Evolutionary conservation across 176 grass and related monocot species (phyloP), one percentile per base, ranked within the genome.

Genomic region (Otatea glauca): DNA sequence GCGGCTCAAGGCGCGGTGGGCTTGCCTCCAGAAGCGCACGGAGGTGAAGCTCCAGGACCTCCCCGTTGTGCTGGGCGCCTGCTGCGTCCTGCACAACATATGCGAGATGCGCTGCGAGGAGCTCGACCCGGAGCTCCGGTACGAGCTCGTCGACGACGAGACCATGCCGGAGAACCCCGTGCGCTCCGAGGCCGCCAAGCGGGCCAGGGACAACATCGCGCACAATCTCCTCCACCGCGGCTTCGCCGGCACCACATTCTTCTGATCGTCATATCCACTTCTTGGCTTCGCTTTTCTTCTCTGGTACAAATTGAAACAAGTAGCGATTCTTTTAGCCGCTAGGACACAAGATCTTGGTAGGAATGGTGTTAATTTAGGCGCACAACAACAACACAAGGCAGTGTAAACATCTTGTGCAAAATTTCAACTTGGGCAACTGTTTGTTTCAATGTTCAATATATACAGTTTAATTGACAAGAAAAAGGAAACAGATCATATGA

Each of bases 11-110:
- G 76, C 89, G 14, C 85, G 96, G 14, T 98, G 96, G 93, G 92
- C 88, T 20, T 98, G 93, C 83, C 87, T 98, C 71, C 96, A 98
- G 75, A 98, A 95, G 83, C 78, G 96, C 10, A 95, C 93, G 4
- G 93, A 98, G 81, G 96, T 98, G 44, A 98, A 98, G 85, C 86
- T 98, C 67, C 92, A 93, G 89, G 96, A 98, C 85, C 85, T 98
- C 62, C 96, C 96, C 60, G 96, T 93, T 0, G 96, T 98, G 60
- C 89, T 98, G 0, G 96, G 92, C 39, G 93, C 96, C 65, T 98
- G 96, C 90, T 98, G 92, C 62, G 96, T 98, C 72, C 86, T 98
- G 29, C 96, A 95, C 83, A 98, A 98, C 80, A 92, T 98, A 54
- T 98, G 96, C 71, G 91, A 98, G 85, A 35, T 91, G 4, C 81